Percentiles rank a stretch among this genome's conserved stretches.
phyloP scores from a whole-genome alignment of 208 protist genomes.

The Novymonas esmeraldas region DNA sequence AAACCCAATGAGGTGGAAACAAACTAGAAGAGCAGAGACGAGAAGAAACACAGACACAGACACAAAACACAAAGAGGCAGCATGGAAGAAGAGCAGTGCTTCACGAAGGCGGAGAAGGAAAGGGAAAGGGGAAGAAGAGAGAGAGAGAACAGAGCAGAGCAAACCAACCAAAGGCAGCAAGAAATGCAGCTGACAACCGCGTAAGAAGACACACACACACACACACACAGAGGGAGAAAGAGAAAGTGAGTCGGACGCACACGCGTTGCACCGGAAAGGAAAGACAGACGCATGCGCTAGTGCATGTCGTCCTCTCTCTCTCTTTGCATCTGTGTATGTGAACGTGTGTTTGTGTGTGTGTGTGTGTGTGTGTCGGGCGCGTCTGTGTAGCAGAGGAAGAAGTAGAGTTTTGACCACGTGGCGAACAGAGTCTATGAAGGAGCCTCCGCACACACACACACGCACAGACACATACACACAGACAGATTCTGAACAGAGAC shows the following conservation, averaged over 20 bases:
- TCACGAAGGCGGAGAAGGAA: background rate
- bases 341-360: background rate
- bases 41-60: constrained; percentile 1
- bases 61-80: background rate
- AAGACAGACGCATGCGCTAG: too few relatives aligned
- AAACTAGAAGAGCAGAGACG: background rate
- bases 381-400: background rate
- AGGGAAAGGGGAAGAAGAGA: background rate
- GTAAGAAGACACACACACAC: background rate
- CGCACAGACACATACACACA: background rate
- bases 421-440: too few relatives aligned
- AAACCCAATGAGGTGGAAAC: background rate
- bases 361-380: background rate
- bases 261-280: background rate
- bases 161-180: too few relatives aligned
- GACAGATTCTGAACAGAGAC: too few relatives aligned
- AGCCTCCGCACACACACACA: background rate
- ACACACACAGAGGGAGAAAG: background rate
- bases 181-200: background rate
- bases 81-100: background rate
- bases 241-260: background rate
- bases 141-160: too few relatives aligned
- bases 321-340: too few relatives aligned
- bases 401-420: too few relatives aligned
- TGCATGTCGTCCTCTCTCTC: too few relatives aligned